phyloP scores from a whole-genome alignment of 768 basidiomycete genomes.

The Daedalea quercina region DNA sequence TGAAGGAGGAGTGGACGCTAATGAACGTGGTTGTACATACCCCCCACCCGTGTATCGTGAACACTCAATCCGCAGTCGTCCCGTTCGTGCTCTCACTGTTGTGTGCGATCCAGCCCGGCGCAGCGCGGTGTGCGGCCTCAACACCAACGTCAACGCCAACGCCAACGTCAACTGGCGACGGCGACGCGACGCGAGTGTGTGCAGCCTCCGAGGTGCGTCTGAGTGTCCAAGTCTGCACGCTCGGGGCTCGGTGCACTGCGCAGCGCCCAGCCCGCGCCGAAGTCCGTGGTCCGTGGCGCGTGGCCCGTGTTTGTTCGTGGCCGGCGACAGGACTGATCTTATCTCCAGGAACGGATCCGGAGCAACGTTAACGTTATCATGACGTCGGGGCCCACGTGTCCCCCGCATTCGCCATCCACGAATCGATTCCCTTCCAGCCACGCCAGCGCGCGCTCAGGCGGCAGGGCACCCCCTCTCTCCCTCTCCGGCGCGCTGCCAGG shows the following conservation, averaged over 20 bases:
- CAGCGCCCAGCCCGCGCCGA: background rate
- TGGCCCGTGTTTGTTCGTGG: background rate
- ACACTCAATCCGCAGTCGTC: slow-evolving; percentile 1
- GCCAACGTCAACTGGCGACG: background rate
- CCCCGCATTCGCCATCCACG: slow-evolving; percentile 4
- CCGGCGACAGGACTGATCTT: background rate
- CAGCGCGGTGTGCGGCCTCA: background rate
- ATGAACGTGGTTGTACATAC: slow-evolving; percentile 17
- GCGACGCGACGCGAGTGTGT: too few species aligned
- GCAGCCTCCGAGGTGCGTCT: too few species aligned
- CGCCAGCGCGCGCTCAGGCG: background rate
- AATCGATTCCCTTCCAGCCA: too few species aligned
- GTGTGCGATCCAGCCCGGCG: background rate
- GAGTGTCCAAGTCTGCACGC: too few species aligned
- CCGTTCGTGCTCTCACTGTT: slow-evolving; percentile 1
- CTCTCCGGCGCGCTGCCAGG: background rate
- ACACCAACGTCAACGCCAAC: too few species aligned
- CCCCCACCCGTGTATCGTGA: slow-evolving; percentile 13
- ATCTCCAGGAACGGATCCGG: slow-evolving; percentile 6
- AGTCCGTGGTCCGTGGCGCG: background rate
- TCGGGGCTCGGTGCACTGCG: background rate
- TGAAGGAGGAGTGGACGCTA: background rate
- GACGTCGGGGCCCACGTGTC: slow-evolving; percentile 2
- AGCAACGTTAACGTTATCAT: slow-evolving; percentile 10
- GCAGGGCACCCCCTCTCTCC: background rate